Evolutionary conservation across 2,329 filamentous ascomycete species (phyloP).

Genomic region (Penicillium sp.): DNA sequence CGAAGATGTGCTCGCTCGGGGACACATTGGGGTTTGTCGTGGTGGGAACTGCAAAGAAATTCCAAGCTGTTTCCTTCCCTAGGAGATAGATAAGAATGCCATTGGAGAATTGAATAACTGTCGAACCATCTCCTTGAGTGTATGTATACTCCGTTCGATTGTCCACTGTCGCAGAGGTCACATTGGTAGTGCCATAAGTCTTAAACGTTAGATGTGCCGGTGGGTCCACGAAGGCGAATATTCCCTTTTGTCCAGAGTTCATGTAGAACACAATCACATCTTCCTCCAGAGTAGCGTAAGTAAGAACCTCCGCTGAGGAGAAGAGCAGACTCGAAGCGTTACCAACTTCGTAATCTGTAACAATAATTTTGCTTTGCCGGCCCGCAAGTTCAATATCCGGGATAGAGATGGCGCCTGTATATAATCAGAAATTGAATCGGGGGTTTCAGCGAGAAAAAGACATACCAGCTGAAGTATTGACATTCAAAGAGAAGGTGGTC

Average conservation of each 20-base stretch:
- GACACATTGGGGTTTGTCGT: slow-evolving; percentile 47
- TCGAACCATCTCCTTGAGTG: slow-evolving; percentile 48
- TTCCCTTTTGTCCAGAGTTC: slow-evolving; percentile 49
- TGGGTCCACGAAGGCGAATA: slow-evolving; percentile 50
- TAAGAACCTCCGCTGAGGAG: slow-evolving; percentile 52
- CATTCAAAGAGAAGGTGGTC: slow-evolving; percentile 48
- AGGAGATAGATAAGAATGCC: slow-evolving; percentile 54
- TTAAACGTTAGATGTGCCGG: slow-evolving; percentile 38
- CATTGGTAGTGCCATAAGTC: slow-evolving; percentile 41
- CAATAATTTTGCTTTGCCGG: slow-evolving; percentile 55
- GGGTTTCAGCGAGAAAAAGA: too few species aligned
- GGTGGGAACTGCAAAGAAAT: slow-evolving; percentile 56
- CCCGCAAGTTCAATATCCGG: slow-evolving; percentile 53
- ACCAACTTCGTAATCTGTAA: slow-evolving; percentile 55
- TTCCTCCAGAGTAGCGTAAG: slow-evolving; percentile 44
- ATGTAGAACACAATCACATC: slow-evolving; percentile 53
- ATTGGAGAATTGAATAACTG: slow-evolving; percentile 51
- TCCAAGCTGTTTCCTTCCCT: slow-evolving; percentile 55
- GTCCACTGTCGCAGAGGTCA: slow-evolving; percentile 31
- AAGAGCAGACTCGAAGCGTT: slow-evolving; percentile 48
- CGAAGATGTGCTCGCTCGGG: slow-evolving; percentile 49
- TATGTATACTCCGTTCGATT: slow-evolving; percentile 45
- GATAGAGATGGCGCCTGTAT: slow-evolving; percentile 24
- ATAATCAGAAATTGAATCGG: slow-evolving; percentile 24
- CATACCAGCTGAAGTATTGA: slow-evolving; percentile 49